Evolutionary conservation across 2,329 filamentous ascomycete species (phyloP), one percentile per base, ranked within the genome.

Genomic region (Fusarium irregulare): DNA sequence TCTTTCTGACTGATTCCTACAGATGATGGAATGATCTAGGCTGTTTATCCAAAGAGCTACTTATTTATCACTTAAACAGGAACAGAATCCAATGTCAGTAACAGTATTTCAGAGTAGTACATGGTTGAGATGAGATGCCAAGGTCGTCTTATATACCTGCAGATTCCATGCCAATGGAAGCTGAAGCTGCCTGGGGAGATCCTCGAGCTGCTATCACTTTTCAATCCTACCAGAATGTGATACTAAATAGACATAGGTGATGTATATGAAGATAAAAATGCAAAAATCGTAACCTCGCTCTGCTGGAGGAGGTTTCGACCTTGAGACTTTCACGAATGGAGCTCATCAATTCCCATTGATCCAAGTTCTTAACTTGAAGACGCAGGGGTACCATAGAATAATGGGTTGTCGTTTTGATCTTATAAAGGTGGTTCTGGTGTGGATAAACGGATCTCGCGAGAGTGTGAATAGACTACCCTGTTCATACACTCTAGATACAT

Each of bases 381-480:
- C 16, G 32, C 27, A n/a, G 54, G 42, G 62, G 42, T 54, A 54
- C 42, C 45, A 68, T 60, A 59, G 47, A 60, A 45, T 11, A 27
- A 14, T 13, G 44, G 6, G 21, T 11, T 12, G 30, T 6, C 9
- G 20, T 34, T 41, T 34, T 64, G 42, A 13, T 28, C 10, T 45
- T 68, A 70, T 64, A 51, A 47, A 42, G 32, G 25, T 44, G 18
- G 34, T 7, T 18, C 23, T 30, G 21, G 10, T 40, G n/a, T 48
- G 21, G 32, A 30, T 20, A 14, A n/a, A 9, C 14, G 4, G n/a
- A 23, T 44, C 32, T 25, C 21, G 16, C 27, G 6, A 21, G n/a
- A 16, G 9, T 21, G 14, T n/a, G 30, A 21, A 13, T n/a, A 23
- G 9, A 11, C 20, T 10, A 44, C 21, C 20, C 13, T 44, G n/a